Conservation (phyloP, 495 filamentous ascomycete genomes). For the Trichodelitschia bisporula region DNA sequence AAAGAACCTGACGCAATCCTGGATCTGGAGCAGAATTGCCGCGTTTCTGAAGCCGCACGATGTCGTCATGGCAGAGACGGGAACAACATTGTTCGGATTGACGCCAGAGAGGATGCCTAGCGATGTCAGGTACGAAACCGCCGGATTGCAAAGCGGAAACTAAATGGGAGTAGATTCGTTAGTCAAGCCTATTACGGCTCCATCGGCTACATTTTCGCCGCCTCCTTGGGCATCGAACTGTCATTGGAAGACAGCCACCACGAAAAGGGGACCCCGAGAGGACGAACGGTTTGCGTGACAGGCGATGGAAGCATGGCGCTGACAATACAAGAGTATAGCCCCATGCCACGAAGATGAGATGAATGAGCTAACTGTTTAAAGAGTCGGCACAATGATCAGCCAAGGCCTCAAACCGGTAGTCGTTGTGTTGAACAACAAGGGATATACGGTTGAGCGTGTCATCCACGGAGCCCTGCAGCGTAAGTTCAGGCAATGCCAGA, state of each 20-base stretch:
- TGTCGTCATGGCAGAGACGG: slow-evolving; percentile 15
- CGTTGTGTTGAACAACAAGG: slow-evolving; percentile 16
- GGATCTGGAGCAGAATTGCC: slow-evolving; percentile 13
- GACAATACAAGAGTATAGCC: slow-evolving; percentile 17
- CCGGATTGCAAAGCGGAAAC: background rate
- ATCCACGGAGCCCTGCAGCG: slow-evolving; percentile 16
- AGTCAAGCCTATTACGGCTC: slow-evolving; percentile 17
- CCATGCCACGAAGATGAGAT: slow-evolving; percentile 18
- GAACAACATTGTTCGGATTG: slow-evolving; percentile 15
- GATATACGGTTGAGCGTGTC: slow-evolving; percentile 18
- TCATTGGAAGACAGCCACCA: slow-evolving; percentile 7
- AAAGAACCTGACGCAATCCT: slow-evolving; percentile 14
- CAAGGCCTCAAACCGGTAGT: slow-evolving; percentile 8
- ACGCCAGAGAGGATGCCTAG: slow-evolving; percentile 5
- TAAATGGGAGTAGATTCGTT: slow-evolving; percentile 4
- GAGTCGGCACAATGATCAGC: slow-evolving; percentile 17
- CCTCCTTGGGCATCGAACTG: slow-evolving; percentile 14
- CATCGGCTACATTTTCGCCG: slow-evolving; percentile 16
- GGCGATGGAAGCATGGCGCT: slow-evolving; percentile 17
- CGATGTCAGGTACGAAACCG: slow-evolving; percentile 2
- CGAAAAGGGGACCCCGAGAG: slow-evolving; percentile 1
- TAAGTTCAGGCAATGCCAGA: slow-evolving; percentile 1
- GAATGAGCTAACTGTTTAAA: slow-evolving; percentile 15
- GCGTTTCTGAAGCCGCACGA: slow-evolving; percentile 12
- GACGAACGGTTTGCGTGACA: slow-evolving; percentile 14